Base-by-base conservation (phyloP, 2,329 filamentous ascomycete species). In the Fusarium sp. region DNA sequence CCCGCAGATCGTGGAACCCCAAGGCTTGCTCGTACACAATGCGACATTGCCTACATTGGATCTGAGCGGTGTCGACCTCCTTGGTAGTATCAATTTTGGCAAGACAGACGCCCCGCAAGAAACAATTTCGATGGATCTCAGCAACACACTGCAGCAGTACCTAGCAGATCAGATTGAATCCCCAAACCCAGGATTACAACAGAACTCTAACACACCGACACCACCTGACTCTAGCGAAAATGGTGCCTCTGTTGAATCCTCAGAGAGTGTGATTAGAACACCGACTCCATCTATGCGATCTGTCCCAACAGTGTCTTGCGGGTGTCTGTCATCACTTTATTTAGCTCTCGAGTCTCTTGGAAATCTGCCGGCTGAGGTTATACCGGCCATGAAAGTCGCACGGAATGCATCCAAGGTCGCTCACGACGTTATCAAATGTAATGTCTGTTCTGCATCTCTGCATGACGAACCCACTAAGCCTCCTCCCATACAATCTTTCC, bases 401-500 rank as follows among this genome's bases (percentile, higher is more conserved):
- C 85, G 88, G 11, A 78, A 82, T 56, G 87, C 88, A 7, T 82
- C 85, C 38, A 85, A 83, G 62, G 80, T 84, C 2, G 88, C 87
- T 4, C 85, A 90, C 77, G 81, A 87, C 42, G 84, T 86, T 24
- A 84, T 90, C 56, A 82, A 84, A 71, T 91, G 90, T 76, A 77
- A 82, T 3, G 72, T 80, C 22, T 91, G 90, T 80, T 85, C 84
- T 57, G 80, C 82, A 31, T 79, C 82, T 39, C 63, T 83, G 38
- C 51, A 83, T 22, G 76, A 82, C 13, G 82, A 85, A 11, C 73
- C 80, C 2, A 72, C 74, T 33, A 72, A 80, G 36, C 78, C 81
- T 2, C 81, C 83, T 3, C 82, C 85, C 28, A 84, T 90, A 57
- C 85, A 88, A 58, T 75, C 83, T 36, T 88, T 89, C 69, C 90